Evolutionary conservation across 305 asterid genomes (phyloP).

Genomic region (Fraxinus sp.): DNA sequence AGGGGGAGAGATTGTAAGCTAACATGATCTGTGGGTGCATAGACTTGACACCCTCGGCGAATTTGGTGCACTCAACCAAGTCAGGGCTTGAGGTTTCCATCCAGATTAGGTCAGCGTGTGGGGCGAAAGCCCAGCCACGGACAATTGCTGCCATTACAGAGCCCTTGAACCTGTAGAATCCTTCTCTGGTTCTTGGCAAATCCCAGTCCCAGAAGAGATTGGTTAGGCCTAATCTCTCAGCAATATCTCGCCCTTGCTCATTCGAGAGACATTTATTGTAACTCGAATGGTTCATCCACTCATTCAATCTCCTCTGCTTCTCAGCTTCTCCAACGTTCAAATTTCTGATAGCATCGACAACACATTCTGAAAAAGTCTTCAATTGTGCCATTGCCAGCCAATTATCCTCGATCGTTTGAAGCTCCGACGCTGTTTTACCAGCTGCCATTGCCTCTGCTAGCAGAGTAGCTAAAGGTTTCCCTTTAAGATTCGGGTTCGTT

Average conservation of each 20-base stretch:
- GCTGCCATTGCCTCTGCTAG: conserved; percentile 75
- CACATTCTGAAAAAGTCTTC: conserved; percentile 76
- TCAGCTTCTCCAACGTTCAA: conserved; percentile 55
- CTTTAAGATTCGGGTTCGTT: conserved; percentile 63
- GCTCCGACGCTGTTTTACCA: conserved; percentile 77
- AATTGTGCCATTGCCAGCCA: conserved; percentile 72
- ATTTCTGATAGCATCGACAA: conserved; percentile 58
- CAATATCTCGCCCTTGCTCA: conserved; percentile 67
- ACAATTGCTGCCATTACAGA: conserved; percentile 82
- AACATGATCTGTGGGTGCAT: conserved; percentile 69
- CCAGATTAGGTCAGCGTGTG: conserved; percentile 76
- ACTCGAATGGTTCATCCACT: conserved; percentile 68
- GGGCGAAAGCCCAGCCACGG: conserved; percentile 84
- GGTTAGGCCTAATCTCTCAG: conserved; percentile 54
- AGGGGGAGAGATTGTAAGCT: conserved; percentile 93
- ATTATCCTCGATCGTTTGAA: conserved; percentile 77
- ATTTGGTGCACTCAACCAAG: conserved; percentile 76
- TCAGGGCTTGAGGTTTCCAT: conserved; percentile 93
- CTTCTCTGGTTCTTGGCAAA: conserved; percentile 90
- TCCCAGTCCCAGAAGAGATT: conserved; percentile 93
- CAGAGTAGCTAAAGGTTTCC: conserved; percentile 66
- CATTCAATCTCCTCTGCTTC: conserved; percentile 74
- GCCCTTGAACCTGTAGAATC: conserved; percentile 81
- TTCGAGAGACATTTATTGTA: conserved; percentile 68
- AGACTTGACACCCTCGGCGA: conserved; percentile 73